Conservation (phyloP, 768 basidiomycete genomes). For the Lentinula guzmanii region DNA sequence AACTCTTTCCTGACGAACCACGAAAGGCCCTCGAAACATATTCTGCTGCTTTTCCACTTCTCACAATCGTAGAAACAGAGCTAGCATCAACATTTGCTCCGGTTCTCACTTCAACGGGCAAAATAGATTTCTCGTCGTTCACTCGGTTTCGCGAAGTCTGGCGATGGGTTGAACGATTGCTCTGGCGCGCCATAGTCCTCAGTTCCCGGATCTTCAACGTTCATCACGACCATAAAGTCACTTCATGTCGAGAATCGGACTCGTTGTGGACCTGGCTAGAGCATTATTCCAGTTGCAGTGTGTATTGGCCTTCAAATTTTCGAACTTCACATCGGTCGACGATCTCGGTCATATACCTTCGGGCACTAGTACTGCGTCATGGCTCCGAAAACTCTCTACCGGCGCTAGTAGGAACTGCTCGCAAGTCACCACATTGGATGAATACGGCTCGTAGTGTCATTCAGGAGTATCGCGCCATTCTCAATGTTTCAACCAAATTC, state of each 20-base stretch:
- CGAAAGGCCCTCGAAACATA: slow-evolving; percentile 54
- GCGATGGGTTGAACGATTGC: slow-evolving; percentile 75
- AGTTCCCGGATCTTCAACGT: slow-evolving; percentile 43
- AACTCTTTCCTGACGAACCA: slow-evolving; percentile 40
- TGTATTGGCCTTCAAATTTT: slow-evolving; percentile 77
- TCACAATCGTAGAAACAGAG: slow-evolving; percentile 42
- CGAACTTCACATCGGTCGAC: slow-evolving; percentile 70
- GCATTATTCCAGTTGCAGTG: slow-evolving; percentile 54
- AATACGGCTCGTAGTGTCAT: slow-evolving; percentile 60
- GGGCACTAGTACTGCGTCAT: slow-evolving; percentile 58
- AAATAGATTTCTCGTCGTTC: slow-evolving; percentile 51
- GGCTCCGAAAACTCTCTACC: slow-evolving; percentile 15
- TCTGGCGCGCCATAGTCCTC: slow-evolving; percentile 76
- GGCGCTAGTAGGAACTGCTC: slow-evolving; percentile 8
- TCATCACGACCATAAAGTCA: slow-evolving; percentile 23
- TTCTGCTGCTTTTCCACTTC: slow-evolving; percentile 44
- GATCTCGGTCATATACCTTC: slow-evolving; percentile 65
- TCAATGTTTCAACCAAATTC: slow-evolving; percentile 67
- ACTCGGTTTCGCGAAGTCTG: slow-evolving; percentile 74
- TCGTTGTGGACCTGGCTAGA: slow-evolving; percentile 59
- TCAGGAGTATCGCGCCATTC: slow-evolving; percentile 62
- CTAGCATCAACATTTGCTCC: slow-evolving; percentile 28
- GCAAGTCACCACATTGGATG: slow-evolving; percentile 50
- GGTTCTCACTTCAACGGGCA: slow-evolving; percentile 20
- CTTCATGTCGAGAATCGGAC: slow-evolving; percentile 12